These are phyloP conservation scores for Haplographium delicatum DNA, from an alignment of 495 filamentous ascomycete species.

Conservation along the genomic window DNA sequence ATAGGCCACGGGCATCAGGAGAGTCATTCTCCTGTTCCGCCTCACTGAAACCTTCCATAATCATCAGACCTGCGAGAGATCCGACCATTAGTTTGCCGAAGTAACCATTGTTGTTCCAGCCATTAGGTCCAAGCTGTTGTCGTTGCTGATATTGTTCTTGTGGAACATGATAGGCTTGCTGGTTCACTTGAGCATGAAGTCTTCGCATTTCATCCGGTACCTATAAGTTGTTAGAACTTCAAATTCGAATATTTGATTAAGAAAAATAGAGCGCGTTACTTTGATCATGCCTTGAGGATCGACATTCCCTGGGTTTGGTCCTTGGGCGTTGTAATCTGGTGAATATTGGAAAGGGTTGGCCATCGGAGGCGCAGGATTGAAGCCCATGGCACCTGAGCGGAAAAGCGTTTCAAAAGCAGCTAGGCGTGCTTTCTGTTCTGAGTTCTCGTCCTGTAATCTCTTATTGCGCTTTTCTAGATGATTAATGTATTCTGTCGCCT, in stretches of 20 bases:
- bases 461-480: conserved; percentile 89
- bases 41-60: conserved; percentile 69
- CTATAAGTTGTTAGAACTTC: too few relatives aligned
- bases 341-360: conserved; percentile 44
- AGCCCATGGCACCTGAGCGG: conserved; percentile 54
- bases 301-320: conserved; percentile 8
- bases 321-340: conserved; percentile 24
- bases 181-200: conserved; percentile 42
- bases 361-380: conserved; percentile 39
- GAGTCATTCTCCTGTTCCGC: conserved; percentile 50
- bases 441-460: conserved; percentile 74
- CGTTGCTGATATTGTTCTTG: conserved; percentile 44
- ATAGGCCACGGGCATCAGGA: conserved; percentile 63
- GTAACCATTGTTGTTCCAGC: conserved; percentile 36
- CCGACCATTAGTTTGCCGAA: conserved; percentile 83
- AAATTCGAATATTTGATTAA: too few relatives aligned
- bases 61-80: conserved; percentile 84
- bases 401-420: conserved; percentile 64
- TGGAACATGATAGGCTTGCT: conserved; percentile 23
- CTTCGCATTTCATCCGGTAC: conserved; percentile 74
- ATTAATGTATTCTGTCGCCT: conserved; percentile 93
- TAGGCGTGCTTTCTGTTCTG: conserved; percentile 62
- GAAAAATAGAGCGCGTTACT: too few relatives aligned
- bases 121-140: conserved; percentile 37
- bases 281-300: conserved; percentile 64